Percentiles rank a stretch among this genome's conserved stretches.
These are phyloP conservation scores for Tetrapyrgos nigripes DNA, from an alignment of 1,284 basidiomycete genomes.

Conservation along the genomic window DNA sequence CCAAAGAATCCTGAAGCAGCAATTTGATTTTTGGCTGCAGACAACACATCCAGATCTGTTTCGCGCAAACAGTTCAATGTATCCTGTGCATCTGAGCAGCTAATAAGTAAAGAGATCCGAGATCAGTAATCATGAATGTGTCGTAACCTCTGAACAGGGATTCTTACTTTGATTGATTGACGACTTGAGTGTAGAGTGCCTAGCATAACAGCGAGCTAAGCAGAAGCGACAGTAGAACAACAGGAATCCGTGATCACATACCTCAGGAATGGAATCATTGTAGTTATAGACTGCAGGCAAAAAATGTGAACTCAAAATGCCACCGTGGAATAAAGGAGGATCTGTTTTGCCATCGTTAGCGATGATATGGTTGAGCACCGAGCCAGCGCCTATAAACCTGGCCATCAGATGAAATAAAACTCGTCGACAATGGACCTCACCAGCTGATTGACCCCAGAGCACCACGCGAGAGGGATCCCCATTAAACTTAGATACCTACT, in stretches of 20 bases:
- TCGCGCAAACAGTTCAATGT: constrained; percentile 27
- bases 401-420: neutral
- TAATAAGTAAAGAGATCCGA: constrained; percentile 16
- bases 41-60: constrained; percentile 24
- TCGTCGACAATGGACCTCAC: neutral
- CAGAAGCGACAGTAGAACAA: constrained; percentile 21
- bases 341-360: constrained; percentile 40
- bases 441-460: constrained; percentile 39
- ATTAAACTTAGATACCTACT: constrained; percentile 32
- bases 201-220: too few species aligned
- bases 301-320: constrained; percentile 51
- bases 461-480: constrained; percentile 37
- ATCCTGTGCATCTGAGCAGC: constrained; percentile 29
- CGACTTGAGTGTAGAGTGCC: too few species aligned
- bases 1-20: constrained; percentile 29
- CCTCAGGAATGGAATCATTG: constrained; percentile 49
- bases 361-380: constrained; percentile 20
- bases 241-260: neutral
- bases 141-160: too few species aligned
- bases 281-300: constrained; percentile 52
- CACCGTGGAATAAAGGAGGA: constrained; percentile 49
- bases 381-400: constrained; percentile 15
- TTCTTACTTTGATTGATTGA: too few species aligned
- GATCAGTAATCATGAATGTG: too few species aligned
- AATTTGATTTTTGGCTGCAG: constrained; percentile 29